phyloP scores from a whole-genome alignment of 441 rosid species.

The Croton setiger region DNA sequence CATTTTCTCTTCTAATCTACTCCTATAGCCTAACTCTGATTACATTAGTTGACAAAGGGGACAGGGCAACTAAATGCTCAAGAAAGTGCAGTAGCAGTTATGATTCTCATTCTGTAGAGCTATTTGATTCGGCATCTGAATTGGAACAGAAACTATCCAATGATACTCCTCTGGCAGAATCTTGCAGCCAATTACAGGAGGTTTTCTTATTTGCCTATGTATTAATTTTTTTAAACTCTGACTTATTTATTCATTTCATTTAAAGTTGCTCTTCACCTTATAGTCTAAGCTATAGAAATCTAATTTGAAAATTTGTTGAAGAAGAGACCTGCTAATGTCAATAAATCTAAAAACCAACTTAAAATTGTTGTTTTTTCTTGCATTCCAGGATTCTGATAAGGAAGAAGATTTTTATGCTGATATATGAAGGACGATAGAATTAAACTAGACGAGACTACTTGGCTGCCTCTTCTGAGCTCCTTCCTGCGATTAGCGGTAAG shows the following conservation, averaged over 20 bases:
- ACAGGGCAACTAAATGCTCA: conserved; percentile 35
- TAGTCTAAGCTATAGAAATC: background rate
- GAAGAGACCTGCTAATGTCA: background rate
- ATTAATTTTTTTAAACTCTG: background rate
- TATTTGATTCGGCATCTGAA: conserved; percentile 45
- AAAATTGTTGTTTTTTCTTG: conserved; percentile 7
- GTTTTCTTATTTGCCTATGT: too few species aligned
- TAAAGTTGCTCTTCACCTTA: background rate
- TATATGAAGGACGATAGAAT: conserved; percentile 73
- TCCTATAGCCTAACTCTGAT: too few species aligned
- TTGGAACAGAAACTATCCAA: conserved; percentile 34
- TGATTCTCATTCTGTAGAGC: conserved; percentile 51
- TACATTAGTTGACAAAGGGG: too few species aligned
- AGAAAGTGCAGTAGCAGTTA: conserved; percentile 36
- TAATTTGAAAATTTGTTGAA: background rate
- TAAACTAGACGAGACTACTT: conserved; percentile 46
- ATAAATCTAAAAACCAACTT: too few species aligned
- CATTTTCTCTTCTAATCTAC: too few species aligned
- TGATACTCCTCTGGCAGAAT: conserved; percentile 41
- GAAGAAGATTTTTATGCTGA: conserved; percentile 64
- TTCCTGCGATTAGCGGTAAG: conserved; percentile 12
- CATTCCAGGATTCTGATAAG: conserved; percentile 38
- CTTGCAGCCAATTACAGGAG: conserved; percentile 39
- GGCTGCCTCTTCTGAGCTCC: background rate
- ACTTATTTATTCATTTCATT: background rate